Conservation (phyloP, 1,139 yeast species). For the Candida glucosophila region DNA sequence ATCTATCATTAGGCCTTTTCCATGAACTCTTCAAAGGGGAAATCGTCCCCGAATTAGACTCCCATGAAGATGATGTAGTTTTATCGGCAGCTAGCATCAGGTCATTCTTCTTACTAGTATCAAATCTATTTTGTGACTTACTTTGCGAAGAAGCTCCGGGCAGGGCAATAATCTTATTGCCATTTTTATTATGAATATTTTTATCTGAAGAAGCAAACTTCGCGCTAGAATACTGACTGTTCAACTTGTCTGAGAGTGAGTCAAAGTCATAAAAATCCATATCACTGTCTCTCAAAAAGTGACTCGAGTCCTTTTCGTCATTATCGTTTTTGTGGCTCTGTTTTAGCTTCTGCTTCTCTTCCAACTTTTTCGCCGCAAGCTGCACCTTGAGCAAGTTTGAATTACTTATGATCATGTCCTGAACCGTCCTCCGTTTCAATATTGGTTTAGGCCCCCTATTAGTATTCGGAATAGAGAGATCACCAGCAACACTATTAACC, state of each 20-base stretch:
- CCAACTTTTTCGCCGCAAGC: constrained; percentile 30
- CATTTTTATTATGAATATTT: neutral
- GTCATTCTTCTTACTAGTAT: too few species aligned
- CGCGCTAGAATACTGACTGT: constrained; percentile 37
- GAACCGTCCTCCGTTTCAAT: constrained; percentile 69
- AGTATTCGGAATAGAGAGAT: constrained; percentile 25
- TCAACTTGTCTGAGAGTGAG: constrained; percentile 50
- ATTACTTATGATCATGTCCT: constrained; percentile 63
- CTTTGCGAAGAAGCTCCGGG: neutral
- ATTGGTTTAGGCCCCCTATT: constrained; percentile 56
- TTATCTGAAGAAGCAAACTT: neutral
- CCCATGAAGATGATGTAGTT: constrained; percentile 1
- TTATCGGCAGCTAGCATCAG: too few species aligned
- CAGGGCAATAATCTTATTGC: neutral
- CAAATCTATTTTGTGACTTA: constrained; percentile 1
- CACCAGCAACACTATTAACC: constrained; percentile 43
- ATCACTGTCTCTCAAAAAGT: neutral
- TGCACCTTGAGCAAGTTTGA: constrained; percentile 42
- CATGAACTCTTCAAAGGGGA: too few species aligned
- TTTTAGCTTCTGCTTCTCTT: constrained; percentile 15
- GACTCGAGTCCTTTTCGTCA: too few species aligned
- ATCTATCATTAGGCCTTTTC: too few species aligned
- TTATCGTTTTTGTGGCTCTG: too few species aligned
- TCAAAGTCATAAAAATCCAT: constrained; percentile 49
- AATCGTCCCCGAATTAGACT: too few species aligned